phyloP scores from a whole-genome alignment of 129 eudicot species.

The Mikania micrantha region DNA sequence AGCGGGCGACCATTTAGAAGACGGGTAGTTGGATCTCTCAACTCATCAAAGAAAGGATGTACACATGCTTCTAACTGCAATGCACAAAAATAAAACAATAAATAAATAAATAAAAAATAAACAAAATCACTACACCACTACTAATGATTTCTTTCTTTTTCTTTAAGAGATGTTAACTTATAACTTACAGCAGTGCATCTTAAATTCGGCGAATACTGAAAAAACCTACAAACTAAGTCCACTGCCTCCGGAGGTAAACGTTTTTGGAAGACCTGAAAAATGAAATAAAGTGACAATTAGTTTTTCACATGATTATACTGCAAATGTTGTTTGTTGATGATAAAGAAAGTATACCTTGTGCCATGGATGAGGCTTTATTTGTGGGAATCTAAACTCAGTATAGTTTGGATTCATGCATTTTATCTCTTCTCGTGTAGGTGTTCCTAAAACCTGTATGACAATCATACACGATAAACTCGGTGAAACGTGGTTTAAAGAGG shows the following conservation, averaged over 20 bases:
- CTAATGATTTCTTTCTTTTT: background rate
- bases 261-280: conserved; percentile 85
- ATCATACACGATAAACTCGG: background rate
- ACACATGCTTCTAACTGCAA: conserved; percentile 89
- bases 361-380: conserved; percentile 99
- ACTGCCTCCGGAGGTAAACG: conserved; percentile 98
- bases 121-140: background rate
- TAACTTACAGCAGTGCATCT: conserved; percentile 97
- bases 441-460: conserved; percentile 77
- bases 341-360: conserved; percentile 59
- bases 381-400: conserved; percentile 89
- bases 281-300: background rate
- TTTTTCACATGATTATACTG: background rate
- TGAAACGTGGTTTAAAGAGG: background rate
- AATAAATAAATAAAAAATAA: too few species aligned
- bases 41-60: conserved; percentile 89
- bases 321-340: background rate
- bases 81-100: background rate
- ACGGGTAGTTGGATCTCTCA: conserved; percentile 81
- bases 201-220: conserved; percentile 93
- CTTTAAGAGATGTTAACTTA: background rate
- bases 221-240: conserved; percentile 89
- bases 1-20: conserved; percentile 96
- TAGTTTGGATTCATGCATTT: conserved; percentile 98
- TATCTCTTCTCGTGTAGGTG: conserved; percentile 96